Conservation (phyloP, 495 filamentous ascomycete genomes). For the Bathelium albidoporum region DNA sequence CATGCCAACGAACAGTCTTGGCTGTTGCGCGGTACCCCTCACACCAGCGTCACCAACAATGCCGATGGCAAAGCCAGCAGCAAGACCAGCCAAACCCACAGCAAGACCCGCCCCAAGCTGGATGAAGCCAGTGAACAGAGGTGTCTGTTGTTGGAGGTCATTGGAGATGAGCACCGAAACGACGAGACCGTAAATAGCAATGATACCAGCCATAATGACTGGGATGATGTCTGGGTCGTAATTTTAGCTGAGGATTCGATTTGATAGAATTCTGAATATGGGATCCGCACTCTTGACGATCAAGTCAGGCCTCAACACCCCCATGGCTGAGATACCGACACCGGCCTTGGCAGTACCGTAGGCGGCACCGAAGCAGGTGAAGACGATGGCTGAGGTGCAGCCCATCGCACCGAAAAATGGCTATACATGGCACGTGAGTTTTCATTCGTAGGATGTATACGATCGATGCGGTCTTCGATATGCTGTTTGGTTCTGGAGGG, state of each 20-base stretch:
- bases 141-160: slow-evolving; percentile 65
- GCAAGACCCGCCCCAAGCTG: slow-evolving; percentile 94
- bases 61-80: slow-evolving; percentile 96
- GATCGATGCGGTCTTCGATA: slow-evolving; percentile 15
- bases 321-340: slow-evolving; percentile 96
- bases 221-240: slow-evolving; percentile 82
- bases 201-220: slow-evolving; percentile 99
- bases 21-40: slow-evolving; percentile 94
- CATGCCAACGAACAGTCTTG: slow-evolving; percentile 97
- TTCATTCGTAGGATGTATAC: neutral
- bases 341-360: slow-evolving; percentile 99
- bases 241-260: too few relatives aligned
- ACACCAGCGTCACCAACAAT: slow-evolving; percentile 99
- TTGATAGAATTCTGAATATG: neutral
- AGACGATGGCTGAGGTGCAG: slow-evolving; percentile 95
- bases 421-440: slow-evolving; percentile 42
- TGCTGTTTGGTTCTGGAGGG: neutral
- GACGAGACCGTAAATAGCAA: slow-evolving; percentile 99
- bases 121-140: slow-evolving; percentile 92
- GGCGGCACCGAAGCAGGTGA: slow-evolving; percentile 96
- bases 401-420: slow-evolving; percentile 99
- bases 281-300: slow-evolving; percentile 90
- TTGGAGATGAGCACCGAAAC: slow-evolving; percentile 97
- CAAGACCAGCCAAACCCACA: slow-evolving; percentile 93
- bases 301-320: slow-evolving; percentile 92